These are phyloP conservation scores for Candida dubliniensis DNA, from an alignment of 1,139 yeast species.

Conservation along the genomic window DNA sequence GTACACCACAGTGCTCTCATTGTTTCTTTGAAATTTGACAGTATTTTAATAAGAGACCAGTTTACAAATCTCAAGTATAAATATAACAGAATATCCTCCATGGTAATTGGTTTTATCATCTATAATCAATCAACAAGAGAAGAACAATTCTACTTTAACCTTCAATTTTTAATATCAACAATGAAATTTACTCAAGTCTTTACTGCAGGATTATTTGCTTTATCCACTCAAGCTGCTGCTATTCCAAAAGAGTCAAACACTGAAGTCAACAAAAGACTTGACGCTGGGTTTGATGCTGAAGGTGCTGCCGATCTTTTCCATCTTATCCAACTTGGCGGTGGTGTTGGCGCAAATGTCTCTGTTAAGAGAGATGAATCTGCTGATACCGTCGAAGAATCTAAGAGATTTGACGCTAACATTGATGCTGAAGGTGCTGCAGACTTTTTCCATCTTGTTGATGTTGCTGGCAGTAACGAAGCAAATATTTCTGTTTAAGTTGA, in stretches of 20 bases:
- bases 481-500: constrained; percentile 1
- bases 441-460: constrained; percentile 1
- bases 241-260: not conserved
- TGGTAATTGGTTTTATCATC: too few species aligned
- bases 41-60: too few species aligned
- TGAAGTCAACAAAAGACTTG: constrained; percentile 3
- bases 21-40: too few species aligned
- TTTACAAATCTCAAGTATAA: too few species aligned
- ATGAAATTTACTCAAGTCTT: not conserved
- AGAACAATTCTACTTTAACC: too few species aligned
- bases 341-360: not conserved
- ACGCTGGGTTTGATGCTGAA: not conserved
- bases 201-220: not conserved
- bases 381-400: not conserved
- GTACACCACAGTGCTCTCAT: too few species aligned
- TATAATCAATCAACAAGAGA: too few species aligned
- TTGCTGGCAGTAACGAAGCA: constrained; percentile 3
- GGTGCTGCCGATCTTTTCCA: not conserved
- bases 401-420: constrained; percentile 1
- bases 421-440: constrained; percentile 1
- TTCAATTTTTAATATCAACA: too few species aligned
- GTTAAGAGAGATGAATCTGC: constrained; percentile 2
- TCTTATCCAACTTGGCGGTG: not conserved
- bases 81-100: too few species aligned
- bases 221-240: not conserved